phyloP scores from a whole-genome alignment of 2,329 filamentous ascomycete species.

The Fusarium torreyae region DNA sequence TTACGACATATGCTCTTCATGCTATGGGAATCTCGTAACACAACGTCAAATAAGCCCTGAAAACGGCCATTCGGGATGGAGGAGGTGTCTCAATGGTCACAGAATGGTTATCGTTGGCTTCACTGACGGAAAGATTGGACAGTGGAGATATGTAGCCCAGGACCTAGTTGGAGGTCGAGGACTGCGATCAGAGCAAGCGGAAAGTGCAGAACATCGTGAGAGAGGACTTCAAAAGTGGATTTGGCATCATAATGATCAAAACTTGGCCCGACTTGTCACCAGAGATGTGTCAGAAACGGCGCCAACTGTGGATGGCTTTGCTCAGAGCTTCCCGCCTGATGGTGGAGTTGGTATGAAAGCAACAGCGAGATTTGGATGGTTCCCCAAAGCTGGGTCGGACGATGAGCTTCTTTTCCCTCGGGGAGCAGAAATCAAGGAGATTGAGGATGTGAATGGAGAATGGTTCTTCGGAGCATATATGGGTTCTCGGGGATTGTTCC shows the following conservation, averaged over 20 bases:
- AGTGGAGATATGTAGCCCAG: slow-evolving; percentile 76
- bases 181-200: slow-evolving; percentile 72
- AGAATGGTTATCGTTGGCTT: slow-evolving; percentile 88
- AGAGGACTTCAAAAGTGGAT: slow-evolving; percentile 65
- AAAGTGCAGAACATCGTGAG: slow-evolving; percentile 52
- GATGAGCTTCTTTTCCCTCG: slow-evolving; percentile 90
- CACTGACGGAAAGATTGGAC: slow-evolving; percentile 76
- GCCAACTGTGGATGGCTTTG: slow-evolving; percentile 52
- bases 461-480: slow-evolving; percentile 93
- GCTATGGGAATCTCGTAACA: slow-evolving; percentile 79
- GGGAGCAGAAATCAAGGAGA: slow-evolving; percentile 85
- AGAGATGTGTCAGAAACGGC: slow-evolving; percentile 65
- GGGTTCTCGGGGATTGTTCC: slow-evolving; percentile 84
- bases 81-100: slow-evolving; percentile 84
- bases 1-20: slow-evolving; percentile 86
- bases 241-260: slow-evolving; percentile 63
- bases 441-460: slow-evolving; percentile 89
- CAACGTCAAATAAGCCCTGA: slow-evolving; percentile 77
- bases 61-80: slow-evolving; percentile 86
- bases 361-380: slow-evolving; percentile 83
- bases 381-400: slow-evolving; percentile 72
- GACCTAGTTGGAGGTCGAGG: slow-evolving; percentile 85
- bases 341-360: slow-evolving; percentile 78
- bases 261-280: slow-evolving; percentile 64
- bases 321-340: slow-evolving; percentile 76